Evolutionary conservation across 768 basidiomycete genomes (phyloP).

Genomic region (Clitopilus hobsonii): DNA sequence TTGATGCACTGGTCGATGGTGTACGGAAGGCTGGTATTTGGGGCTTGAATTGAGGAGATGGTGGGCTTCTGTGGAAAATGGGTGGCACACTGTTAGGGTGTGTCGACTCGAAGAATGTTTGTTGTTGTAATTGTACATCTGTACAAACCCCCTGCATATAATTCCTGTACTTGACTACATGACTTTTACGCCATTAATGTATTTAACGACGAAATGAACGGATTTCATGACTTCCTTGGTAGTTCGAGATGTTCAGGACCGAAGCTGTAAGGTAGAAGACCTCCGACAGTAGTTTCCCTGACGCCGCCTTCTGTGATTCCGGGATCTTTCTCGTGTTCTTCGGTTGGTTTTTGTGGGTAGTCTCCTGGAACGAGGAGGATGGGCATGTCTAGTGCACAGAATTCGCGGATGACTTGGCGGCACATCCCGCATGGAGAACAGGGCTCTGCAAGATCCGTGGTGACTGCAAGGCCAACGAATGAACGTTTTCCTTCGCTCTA

Average conservation of each 20-base stretch:
- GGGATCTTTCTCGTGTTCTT: slow-evolving; percentile 27
- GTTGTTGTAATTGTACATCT: neutral
- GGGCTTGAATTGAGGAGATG: slow-evolving; percentile 36
- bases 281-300: slow-evolving; percentile 61
- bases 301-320: slow-evolving; percentile 48
- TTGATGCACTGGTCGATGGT: slow-evolving; percentile 85
- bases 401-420: slow-evolving; percentile 86
- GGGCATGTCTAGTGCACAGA: slow-evolving; percentile 72
- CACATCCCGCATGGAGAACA: slow-evolving; percentile 93
- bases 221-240: slow-evolving; percentile 23
- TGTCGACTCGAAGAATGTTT: no score
- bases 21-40: slow-evolving; percentile 85
- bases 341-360: slow-evolving; percentile 37
- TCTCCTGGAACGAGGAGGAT: slow-evolving; percentile 66
- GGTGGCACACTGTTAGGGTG: neutral
- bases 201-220: neutral
- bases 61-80: slow-evolving; percentile 3
- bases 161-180: neutral
- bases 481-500: slow-evolving; percentile 70
- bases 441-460: slow-evolving; percentile 65
- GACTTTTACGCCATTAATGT: neutral
- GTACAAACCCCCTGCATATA: neutral
- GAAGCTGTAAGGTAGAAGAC: slow-evolving; percentile 81
- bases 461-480: slow-evolving; percentile 78
- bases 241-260: slow-evolving; percentile 78